Conservation (phyloP, 192 early-diverging fungal genomes). For the Coemansia sp. region DNA sequence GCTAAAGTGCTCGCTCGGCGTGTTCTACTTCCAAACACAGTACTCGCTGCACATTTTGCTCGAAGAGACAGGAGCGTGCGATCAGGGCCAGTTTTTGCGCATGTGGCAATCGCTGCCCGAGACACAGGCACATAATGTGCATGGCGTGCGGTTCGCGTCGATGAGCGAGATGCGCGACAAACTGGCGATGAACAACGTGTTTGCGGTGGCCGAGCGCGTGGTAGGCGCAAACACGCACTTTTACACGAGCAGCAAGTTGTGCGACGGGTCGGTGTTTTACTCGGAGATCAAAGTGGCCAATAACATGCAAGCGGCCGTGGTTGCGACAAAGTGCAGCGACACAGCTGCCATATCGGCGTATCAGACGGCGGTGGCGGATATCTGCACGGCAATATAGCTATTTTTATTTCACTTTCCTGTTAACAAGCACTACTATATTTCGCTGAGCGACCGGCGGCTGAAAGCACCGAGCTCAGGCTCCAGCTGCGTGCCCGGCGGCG, state of each 20-base stretch:
- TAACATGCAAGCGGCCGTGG: slow-evolving; percentile 37
- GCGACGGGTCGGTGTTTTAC: slow-evolving; percentile 61
- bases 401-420: neutral
- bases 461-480: slow-evolving; percentile 27
- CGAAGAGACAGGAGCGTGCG: slow-evolving; percentile 47
- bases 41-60: slow-evolving; percentile 64
- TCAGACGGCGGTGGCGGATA: slow-evolving; percentile 52
- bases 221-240: slow-evolving; percentile 60
- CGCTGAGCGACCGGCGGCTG: slow-evolving; percentile 19
- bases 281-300: slow-evolving; percentile 64
- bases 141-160: slow-evolving; percentile 32
- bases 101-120: slow-evolving; percentile 57
- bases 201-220: slow-evolving; percentile 63
- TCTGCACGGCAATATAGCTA: slow-evolving; percentile 32
- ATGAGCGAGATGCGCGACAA: slow-evolving; percentile 58
- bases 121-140: slow-evolving; percentile 24
- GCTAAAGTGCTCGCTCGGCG: slow-evolving; percentile 62
- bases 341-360: slow-evolving; percentile 37
- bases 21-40: slow-evolving; percentile 71
- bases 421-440: neutral
- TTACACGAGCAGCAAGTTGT: slow-evolving; percentile 60
- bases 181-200: slow-evolving; percentile 61
- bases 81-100: slow-evolving; percentile 56
- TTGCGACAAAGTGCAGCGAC: slow-evolving; percentile 48
- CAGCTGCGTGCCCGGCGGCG: slow-evolving; percentile 29